Conservation (phyloP, 108 stramenopile genomes). For the Pseudonitzschia multiseries region DNA sequence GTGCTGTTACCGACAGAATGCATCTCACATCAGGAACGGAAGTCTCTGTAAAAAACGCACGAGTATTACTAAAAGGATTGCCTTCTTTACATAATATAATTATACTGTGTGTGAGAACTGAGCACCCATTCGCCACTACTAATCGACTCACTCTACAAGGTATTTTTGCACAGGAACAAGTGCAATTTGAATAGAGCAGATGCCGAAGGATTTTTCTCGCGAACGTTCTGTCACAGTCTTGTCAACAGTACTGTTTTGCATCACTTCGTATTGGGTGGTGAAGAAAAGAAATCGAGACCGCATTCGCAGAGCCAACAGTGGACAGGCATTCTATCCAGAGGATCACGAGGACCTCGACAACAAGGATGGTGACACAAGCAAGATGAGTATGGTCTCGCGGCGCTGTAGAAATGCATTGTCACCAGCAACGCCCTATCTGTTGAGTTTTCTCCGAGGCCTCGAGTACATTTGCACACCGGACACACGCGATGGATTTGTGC, state of each 20-base stretch:
- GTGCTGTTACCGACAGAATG: too few species aligned
- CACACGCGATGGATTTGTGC: constrained; percentile 62
- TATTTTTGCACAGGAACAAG: too few species aligned
- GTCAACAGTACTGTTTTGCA: constrained; percentile 28
- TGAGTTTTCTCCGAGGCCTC: constrained; percentile 52
- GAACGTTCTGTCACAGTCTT: constrained; percentile 26
- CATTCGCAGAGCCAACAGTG: constrained; percentile 11
- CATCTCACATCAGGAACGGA: too few species aligned
- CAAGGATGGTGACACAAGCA: not conserved
- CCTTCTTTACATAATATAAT: too few species aligned
- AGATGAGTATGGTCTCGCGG: constrained; percentile 3
- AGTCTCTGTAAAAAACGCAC: too few species aligned
- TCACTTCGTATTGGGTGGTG: constrained; percentile 24
- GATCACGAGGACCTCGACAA: not conserved
- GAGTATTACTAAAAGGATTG: too few species aligned
- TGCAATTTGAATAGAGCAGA: not conserved
- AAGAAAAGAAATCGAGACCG: constrained; percentile 12
- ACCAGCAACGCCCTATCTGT: constrained; percentile 55
- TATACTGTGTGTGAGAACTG: too few species aligned
- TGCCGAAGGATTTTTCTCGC: constrained; percentile 13
- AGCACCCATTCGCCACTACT: too few species aligned
- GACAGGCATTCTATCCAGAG: not conserved
- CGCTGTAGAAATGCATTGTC: constrained; percentile 39
- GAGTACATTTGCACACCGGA: constrained; percentile 67
- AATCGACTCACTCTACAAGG: too few species aligned